These are phyloP conservation scores for Handroanthus guayacan DNA, from an alignment of 257 asterid genomes.

Conservation along the genomic window DNA sequence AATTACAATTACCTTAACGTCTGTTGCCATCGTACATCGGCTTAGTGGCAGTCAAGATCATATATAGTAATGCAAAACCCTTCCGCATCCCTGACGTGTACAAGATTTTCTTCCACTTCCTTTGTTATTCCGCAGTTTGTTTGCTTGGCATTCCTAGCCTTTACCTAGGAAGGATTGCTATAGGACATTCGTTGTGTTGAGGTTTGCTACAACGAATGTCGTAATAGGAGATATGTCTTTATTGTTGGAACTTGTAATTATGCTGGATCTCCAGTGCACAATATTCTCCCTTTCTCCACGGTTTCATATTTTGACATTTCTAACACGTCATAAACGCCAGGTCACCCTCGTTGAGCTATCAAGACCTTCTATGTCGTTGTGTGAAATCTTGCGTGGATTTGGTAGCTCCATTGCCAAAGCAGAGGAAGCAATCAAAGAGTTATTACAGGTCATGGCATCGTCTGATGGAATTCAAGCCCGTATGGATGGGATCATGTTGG, in stretches of 20 bases:
- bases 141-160: no score
- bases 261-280: background rate
- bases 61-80: no score
- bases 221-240: no score
- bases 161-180: background rate
- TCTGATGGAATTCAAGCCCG: constrained; percentile 80
- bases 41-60: no score
- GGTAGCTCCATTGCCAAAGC: constrained; percentile 70
- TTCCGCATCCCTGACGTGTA: no score
- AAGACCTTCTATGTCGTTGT: constrained; percentile 74
- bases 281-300: no score
- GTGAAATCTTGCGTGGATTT: constrained; percentile 61
- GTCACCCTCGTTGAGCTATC: constrained; percentile 86
- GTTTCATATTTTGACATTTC: constrained; percentile 6
- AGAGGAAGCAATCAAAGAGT: constrained; percentile 58
- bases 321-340: constrained; percentile 44
- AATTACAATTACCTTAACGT: no score
- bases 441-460: constrained; percentile 60
- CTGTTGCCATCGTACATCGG: no score
- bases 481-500: constrained; percentile 76
- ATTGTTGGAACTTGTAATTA: no score
- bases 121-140: background rate
- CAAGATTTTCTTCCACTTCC: no score
- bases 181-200: no score
- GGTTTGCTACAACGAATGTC: no score